phyloP scores from a whole-genome alignment of 768 basidiomycete genomes.

The Psilocybe subaeruginosa region DNA sequence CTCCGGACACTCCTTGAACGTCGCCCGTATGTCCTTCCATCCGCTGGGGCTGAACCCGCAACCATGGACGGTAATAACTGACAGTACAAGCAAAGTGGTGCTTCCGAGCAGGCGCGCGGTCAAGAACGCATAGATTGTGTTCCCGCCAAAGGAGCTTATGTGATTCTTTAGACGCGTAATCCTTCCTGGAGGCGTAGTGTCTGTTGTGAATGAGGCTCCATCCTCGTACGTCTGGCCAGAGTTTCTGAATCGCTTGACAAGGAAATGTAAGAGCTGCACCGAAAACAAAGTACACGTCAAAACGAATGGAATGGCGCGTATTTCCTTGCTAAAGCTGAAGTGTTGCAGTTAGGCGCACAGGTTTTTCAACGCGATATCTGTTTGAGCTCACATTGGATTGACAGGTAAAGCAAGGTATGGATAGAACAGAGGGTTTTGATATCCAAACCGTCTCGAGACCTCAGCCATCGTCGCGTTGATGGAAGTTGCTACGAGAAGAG shows the following conservation, averaged over 20 bases:
- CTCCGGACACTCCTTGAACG: conserved; percentile 5
- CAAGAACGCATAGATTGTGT: conserved; percentile 14
- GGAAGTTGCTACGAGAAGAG: not conserved
- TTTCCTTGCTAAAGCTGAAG: conserved; percentile 8
- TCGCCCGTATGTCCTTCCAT: not conserved
- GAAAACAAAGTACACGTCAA: not conserved
- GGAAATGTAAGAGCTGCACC: conserved; percentile 2
- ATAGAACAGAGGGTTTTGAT: not conserved
- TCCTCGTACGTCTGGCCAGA: not conserved
- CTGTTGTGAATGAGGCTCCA: not conserved
- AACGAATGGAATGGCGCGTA: conserved; percentile 11
- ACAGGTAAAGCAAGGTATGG: not conserved
- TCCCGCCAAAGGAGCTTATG: conserved; percentile 9
- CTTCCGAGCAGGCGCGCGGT: conserved; percentile 12
- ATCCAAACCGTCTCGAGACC: not conserved
- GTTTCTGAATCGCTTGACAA: not conserved
- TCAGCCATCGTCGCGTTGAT: not conserved
- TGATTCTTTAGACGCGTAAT: not conserved
- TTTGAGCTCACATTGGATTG: not conserved
- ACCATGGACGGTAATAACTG: not conserved
- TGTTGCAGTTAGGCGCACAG: not conserved
- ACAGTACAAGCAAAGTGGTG: conserved; percentile 8
- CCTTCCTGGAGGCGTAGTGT: not conserved
- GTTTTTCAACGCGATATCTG: not conserved
- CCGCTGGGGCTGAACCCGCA: not conserved